Evolutionary conservation across 2,329 filamentous ascomycete species (phyloP).

Genomic region (Aplosporella prunicola): DNA sequence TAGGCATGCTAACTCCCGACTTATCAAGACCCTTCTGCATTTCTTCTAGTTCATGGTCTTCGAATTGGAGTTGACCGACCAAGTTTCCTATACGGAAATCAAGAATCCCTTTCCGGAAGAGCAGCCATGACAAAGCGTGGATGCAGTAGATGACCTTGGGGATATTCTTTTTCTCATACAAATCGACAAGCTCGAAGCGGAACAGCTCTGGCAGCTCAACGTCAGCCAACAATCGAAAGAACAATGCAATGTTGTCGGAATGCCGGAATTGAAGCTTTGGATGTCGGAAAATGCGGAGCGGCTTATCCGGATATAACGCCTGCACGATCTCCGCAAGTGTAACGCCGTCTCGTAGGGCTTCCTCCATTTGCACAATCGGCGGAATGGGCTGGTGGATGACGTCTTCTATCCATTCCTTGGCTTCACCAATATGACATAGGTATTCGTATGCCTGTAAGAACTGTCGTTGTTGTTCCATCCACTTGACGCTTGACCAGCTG

Average conservation of each 20-base stretch:
- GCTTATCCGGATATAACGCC: conserved; percentile 67
- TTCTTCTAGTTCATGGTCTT: conserved; percentile 92
- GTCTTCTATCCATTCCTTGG: conserved; percentile 97
- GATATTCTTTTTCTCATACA: conserved; percentile 99
- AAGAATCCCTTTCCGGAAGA: conserved; percentile 89
- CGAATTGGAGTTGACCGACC: conserved; percentile 92
- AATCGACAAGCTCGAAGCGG: conserved; percentile 89
- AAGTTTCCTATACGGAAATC: conserved; percentile 95
- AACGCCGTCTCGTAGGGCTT: conserved; percentile 84
- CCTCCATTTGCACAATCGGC: conserved; percentile 86
- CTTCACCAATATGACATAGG: conserved; percentile 95
- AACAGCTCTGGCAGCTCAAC: conserved; percentile 91
- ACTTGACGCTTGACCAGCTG: conserved; percentile 72
- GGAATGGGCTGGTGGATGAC: conserved; percentile 78
- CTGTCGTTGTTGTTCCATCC: conserved; percentile 98
- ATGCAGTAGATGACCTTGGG: conserved; percentile 99
- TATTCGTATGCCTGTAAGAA: conserved; percentile 97
- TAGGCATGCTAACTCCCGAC: conserved; percentile 89
- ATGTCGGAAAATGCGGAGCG: conserved; percentile 74
- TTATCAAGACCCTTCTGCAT: conserved; percentile 97
- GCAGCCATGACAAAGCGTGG: conserved; percentile 92
- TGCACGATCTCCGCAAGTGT: conserved; percentile 92
- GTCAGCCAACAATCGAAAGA: conserved; percentile 88
- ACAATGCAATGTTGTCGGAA: conserved; percentile 94
- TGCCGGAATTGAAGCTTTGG: conserved; percentile 84